Conservation (phyloP, 1,284 basidiomycete species). For the Leccinum pachyderme region DNA sequence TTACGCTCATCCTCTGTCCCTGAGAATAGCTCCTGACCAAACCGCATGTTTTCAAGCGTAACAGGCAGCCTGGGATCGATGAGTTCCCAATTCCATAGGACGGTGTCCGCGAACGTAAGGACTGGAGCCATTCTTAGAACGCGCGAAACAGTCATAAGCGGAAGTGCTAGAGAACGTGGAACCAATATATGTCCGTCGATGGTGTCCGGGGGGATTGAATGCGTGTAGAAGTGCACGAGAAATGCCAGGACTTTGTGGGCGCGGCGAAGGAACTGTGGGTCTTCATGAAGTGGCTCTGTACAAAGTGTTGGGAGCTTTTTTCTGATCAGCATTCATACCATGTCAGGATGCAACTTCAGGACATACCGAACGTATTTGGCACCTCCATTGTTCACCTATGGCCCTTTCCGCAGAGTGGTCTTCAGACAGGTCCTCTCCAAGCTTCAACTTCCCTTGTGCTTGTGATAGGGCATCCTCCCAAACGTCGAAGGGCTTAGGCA, state of each 20-base stretch:
- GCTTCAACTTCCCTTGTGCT: slow-evolving; percentile 56
- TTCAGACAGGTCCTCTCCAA: slow-evolving; percentile 59
- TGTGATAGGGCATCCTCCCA: slow-evolving; percentile 74
- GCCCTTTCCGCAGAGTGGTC: slow-evolving; percentile 48
- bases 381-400: slow-evolving; percentile 67
- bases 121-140: slow-evolving; percentile 86
- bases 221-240: slow-evolving; percentile 87
- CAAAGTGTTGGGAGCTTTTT: slow-evolving; percentile 69
- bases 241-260: slow-evolving; percentile 90
- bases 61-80: slow-evolving; percentile 52
- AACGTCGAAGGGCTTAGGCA: slow-evolving; percentile 54
- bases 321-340: slow-evolving; percentile 11
- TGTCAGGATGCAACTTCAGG: slow-evolving; percentile 3
- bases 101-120: slow-evolving; percentile 93
- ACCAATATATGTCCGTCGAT: slow-evolving; percentile 49
- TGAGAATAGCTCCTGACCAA: slow-evolving; percentile 74
- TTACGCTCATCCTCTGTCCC: slow-evolving; percentile 80
- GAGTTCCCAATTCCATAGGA: slow-evolving; percentile 90
- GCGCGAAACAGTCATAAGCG: slow-evolving; percentile 74
- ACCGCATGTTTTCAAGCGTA: slow-evolving; percentile 62
- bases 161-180: slow-evolving; percentile 79
- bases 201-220: slow-evolving; percentile 60
- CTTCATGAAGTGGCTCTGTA: slow-evolving; percentile 48
- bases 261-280: slow-evolving; percentile 68
- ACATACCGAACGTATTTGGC: slow-evolving; percentile 60